phyloP scores from a whole-genome alignment of 2,329 filamentous ascomycete species.

The Falciphora oryzae region DNA sequence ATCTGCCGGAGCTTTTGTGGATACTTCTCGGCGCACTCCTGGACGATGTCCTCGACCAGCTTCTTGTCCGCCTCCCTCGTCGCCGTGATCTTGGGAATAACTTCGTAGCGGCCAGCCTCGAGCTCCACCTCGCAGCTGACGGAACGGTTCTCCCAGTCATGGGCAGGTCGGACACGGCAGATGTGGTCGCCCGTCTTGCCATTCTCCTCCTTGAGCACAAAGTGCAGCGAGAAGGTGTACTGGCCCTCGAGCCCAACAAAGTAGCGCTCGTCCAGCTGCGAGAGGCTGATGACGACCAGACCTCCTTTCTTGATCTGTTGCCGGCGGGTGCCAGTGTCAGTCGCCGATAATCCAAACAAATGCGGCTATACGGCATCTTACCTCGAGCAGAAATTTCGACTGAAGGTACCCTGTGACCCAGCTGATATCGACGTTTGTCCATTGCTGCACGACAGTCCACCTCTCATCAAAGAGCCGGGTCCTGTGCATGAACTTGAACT shows the following conservation, averaged over 20 bases:
- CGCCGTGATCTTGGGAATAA: conserved; percentile 64
- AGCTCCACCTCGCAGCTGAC: conserved; percentile 68
- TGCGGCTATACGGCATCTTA: neutral
- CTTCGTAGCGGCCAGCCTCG: conserved; percentile 60
- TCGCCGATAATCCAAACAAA: neutral
- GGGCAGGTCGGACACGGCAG: conserved; percentile 27
- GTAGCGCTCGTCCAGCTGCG: conserved; percentile 40
- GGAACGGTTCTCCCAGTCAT: conserved; percentile 48
- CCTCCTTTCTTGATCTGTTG: conserved; percentile 31
- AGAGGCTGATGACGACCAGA: conserved; percentile 36
- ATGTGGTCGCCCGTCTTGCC: conserved; percentile 24
- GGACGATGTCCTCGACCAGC: conserved; percentile 55
- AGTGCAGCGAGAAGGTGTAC: conserved; percentile 37
- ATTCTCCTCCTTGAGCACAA: conserved; percentile 32
- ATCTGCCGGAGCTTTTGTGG: conserved; percentile 61
- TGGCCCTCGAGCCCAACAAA: conserved; percentile 39
- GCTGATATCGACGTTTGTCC: conserved; percentile 36
- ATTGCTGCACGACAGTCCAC: conserved; percentile 40
- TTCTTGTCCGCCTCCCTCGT: conserved; percentile 33
- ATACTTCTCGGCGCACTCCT: conserved; percentile 33
- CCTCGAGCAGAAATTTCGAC: conserved; percentile 37
- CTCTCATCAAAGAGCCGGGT: conserved; percentile 40
- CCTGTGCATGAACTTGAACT: conserved; percentile 37
- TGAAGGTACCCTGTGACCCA: conserved; percentile 40
- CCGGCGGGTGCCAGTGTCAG: neutral